Evolutionary conservation across 176 grass and related monocot genomes (phyloP).

Genomic region (Phoenix roebelenii): DNA sequence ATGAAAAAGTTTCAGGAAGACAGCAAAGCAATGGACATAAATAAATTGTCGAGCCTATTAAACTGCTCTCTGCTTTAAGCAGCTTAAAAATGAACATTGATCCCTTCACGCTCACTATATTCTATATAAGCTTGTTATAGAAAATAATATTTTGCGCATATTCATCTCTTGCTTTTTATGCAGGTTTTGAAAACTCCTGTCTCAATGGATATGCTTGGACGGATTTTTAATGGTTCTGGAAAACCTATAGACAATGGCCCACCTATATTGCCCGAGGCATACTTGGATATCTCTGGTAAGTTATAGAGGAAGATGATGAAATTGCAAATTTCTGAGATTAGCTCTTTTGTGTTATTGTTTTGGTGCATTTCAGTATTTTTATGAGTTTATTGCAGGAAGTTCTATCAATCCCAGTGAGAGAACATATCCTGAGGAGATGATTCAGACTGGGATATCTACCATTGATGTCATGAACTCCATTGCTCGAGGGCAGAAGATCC

Average conservation of each 20-base stretch:
- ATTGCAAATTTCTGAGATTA: neutral
- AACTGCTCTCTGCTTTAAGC: too few species aligned
- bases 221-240: conserved; percentile 99
- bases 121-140: too few species aligned
- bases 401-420: conserved; percentile 99
- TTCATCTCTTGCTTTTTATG: neutral
- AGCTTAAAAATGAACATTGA: too few species aligned
- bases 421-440: conserved; percentile 99
- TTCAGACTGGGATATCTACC: conserved; percentile 97
- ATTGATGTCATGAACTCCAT: conserved; percentile 99
- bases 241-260: conserved; percentile 98
- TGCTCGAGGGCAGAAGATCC: conserved; percentile 98
- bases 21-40: too few species aligned
- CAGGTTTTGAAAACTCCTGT: conserved; percentile 98
- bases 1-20: too few species aligned
- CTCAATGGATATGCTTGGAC: conserved; percentile 98
- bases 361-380: neutral
- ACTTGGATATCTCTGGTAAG: conserved; percentile 97
- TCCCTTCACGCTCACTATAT: too few species aligned
- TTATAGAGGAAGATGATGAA: conserved; percentile 19
- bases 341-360: too few species aligned
- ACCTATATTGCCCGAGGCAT: conserved; percentile 68
- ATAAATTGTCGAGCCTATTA: too few species aligned
- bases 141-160: too few species aligned
- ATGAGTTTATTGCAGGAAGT: conserved; percentile 46